Base-by-base conservation (phyloP, 2,329 filamentous ascomycete genomes). In the Hypoxylon sp. region DNA sequence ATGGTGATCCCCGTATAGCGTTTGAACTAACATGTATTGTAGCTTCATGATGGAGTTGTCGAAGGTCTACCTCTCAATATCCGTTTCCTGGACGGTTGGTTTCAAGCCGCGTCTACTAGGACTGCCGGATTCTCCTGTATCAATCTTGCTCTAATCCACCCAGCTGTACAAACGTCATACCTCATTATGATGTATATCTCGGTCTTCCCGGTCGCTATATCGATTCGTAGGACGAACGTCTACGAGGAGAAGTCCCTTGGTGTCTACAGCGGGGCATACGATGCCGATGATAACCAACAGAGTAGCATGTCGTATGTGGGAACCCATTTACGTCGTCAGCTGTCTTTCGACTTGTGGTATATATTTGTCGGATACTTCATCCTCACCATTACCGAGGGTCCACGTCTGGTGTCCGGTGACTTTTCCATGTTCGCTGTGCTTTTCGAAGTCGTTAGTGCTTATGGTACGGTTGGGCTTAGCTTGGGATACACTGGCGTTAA, bases 171-270 rank as follows among this genome's bases (percentile, higher is more conserved):
- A 75, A 93, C 97, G 13, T 93, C 94, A 23, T 98, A 98, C 81
- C 84, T 98, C 80, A 90, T 98, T 79, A 98, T 98, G 96, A 98
- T 98, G 96, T 98, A 98, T 80, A 97, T 98, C 68, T 97, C 94
- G 63, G 93, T 98, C 65, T 97, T 97, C 74, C 95, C 95, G 4
- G 97, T 98, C 73, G 95, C 96, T 77, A 98, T 98, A 75, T 96
- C 93, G 5, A 92, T 98, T 74, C 93, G 95, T 58, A 87, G 93
- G 70, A 98, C 95, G 64, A 98, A 98, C 77, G 95, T 98, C 2
- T 98, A 98, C 82, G 95, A 98, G 80, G 95, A 98, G 77, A 93
- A 91, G 71, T 93, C 90, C 0, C 86, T 96, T 0, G 93, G 93
- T 4, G 89, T 97, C 30, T 94, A 91, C 75, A 83, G 82, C 53